Evolutionary conservation across 2,329 filamentous ascomycete species (phyloP).

Genomic region (Calonectria pteridis): DNA sequence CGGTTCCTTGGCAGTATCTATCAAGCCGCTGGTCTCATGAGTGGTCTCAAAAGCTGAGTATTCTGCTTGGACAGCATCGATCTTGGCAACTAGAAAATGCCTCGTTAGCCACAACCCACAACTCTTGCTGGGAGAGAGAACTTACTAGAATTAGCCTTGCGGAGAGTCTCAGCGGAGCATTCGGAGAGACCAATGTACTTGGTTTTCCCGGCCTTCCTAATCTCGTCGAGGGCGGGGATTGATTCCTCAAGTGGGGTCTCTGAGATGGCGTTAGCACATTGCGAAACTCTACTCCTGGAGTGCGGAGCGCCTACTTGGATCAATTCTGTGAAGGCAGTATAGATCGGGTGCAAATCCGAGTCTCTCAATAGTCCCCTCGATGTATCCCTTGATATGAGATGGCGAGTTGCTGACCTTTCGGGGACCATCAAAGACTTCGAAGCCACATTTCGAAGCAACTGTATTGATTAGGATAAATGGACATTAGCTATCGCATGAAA

Average conservation of each 20-base stretch:
- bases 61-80: constrained; percentile 60
- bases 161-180: constrained; percentile 58
- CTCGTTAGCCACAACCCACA: not conserved
- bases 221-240: constrained; percentile 59
- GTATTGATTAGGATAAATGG: not conserved
- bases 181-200: constrained; percentile 63
- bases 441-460: constrained; percentile 64
- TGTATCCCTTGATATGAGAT: constrained; percentile 60
- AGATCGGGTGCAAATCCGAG: constrained; percentile 61
- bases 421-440: constrained; percentile 51
- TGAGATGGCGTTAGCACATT: constrained; percentile 1
- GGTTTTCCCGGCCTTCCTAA: constrained; percentile 60
- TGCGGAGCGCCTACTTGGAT: constrained; percentile 51
- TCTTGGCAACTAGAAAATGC: constrained; percentile 54
- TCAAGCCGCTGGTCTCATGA: constrained; percentile 55
- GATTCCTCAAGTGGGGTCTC: constrained; percentile 61
- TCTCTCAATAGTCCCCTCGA: constrained; percentile 62
- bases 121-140: not conserved
- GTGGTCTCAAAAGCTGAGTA: constrained; percentile 59
- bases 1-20: constrained; percentile 56
- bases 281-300: accelerated
- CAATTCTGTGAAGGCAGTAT: constrained; percentile 59
- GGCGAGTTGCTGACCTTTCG: constrained; percentile 57
- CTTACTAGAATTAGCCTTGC: constrained; percentile 58
- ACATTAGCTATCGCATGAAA: no score